Evolutionary conservation across 345 rosid species (phyloP).

Genomic region (Schrenkiella parvula): DNA sequence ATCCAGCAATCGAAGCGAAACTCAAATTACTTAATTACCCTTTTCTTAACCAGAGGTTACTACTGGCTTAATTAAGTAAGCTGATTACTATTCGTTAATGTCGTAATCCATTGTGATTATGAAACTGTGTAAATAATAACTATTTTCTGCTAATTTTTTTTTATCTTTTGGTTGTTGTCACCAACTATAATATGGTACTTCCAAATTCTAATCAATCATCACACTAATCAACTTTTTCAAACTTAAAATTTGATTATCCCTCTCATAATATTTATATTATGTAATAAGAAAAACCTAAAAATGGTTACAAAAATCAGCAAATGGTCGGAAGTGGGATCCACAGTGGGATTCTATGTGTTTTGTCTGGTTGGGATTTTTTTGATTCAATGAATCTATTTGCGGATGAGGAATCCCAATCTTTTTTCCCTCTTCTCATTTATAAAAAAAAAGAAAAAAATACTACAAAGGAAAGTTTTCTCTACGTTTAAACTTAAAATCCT

Average conservation of each 20-base stretch:
- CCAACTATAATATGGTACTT: neutral
- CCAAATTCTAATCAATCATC: neutral
- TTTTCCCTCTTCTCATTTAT: neutral
- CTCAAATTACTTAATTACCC: conserved; percentile 15
- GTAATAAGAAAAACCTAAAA: neutral
- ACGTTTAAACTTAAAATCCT: neutral
- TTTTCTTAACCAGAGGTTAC: conserved; percentile 9
- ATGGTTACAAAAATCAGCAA: conserved; percentile 11
- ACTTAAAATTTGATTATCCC: neutral
- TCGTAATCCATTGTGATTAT: conserved; percentile 3
- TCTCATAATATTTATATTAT: neutral
- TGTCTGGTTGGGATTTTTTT: conserved; percentile 27
- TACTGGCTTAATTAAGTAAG: neutral
- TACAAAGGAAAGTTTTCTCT: too few species aligned
- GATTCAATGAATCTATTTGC: conserved; percentile 27
- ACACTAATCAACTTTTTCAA: neutral
- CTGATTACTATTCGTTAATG: neutral
- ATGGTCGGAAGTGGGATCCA: conserved; percentile 34
- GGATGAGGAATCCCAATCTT: conserved; percentile 26
- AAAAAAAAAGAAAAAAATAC: neutral
- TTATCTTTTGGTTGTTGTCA: neutral
- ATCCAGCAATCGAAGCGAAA: neutral
- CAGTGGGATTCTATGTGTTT: neutral
- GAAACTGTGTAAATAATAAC: conserved; percentile 1
- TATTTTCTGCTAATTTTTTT: too few species aligned